phyloP scores from a whole-genome alignment of 441 rosid genomes.

The Euphorbia celastroides region DNA sequence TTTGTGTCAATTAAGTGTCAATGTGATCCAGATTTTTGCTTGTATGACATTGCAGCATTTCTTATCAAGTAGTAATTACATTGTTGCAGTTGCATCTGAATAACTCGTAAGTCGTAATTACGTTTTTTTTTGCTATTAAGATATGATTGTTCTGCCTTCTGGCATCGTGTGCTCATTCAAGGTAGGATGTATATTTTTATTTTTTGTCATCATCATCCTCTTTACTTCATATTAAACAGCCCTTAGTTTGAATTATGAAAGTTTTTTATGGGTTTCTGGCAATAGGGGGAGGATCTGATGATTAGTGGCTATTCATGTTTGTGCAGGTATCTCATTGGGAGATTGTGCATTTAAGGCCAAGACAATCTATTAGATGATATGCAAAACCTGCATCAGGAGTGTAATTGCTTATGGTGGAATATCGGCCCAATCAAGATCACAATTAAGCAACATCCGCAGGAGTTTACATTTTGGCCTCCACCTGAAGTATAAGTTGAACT shows the following conservation, averaged over 20 bases:
- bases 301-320: no score
- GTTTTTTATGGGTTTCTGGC: background rate
- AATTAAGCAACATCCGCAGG: constrained; percentile 23
- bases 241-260: background rate
- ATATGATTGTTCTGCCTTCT: no score
- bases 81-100: no score
- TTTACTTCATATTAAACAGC: background rate
- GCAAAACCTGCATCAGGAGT: constrained; percentile 53
- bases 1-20: background rate
- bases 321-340: constrained; percentile 8
- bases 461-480: constrained; percentile 34
- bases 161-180: no score
- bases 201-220: background rate
- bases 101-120: no score
- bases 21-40: background rate
- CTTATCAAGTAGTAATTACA: background rate
- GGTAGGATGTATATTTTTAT: no score
- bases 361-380: constrained; percentile 58
- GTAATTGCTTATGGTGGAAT: constrained; percentile 59
- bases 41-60: background rate
- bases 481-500: constrained; percentile 25
- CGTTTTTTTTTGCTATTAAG: no score
- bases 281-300: background rate
- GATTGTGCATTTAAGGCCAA: constrained; percentile 26
- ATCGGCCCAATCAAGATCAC: constrained; percentile 33